Conservation (phyloP, 2,329 filamentous ascomycete species). For the Pyrenophora graminea region DNA sequence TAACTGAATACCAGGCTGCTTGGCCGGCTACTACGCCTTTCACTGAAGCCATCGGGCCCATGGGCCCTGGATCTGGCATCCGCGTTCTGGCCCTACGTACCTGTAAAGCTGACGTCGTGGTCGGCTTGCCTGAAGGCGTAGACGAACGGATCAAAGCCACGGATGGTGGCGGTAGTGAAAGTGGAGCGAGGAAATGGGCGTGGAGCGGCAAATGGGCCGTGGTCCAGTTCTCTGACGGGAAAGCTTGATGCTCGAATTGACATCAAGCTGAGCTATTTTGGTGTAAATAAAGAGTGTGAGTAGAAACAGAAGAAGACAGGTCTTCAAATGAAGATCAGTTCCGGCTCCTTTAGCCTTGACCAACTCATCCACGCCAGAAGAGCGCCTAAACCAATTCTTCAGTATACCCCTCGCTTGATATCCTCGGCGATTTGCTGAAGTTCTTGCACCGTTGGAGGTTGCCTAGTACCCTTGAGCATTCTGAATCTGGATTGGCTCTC, state of each 20-base stretch:
- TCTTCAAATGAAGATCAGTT: no score
- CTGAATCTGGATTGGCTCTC: conserved; percentile 2
- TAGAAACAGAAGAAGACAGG: no score
- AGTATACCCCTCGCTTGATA: conserved; percentile 26
- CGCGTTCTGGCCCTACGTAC: conserved; percentile 87
- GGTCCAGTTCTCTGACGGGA: conserved; percentile 79
- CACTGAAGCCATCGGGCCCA: conserved; percentile 77
- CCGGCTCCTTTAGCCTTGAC: no score
- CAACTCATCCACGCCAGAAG: no score
- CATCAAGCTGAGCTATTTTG: no score
- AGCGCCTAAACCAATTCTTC: not conserved
- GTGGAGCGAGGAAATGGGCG: conserved; percentile 78
- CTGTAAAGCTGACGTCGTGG: conserved; percentile 95
- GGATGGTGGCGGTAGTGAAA: conserved; percentile 73
- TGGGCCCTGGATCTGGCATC: conserved; percentile 79
- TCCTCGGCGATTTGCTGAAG: conserved; percentile 29
- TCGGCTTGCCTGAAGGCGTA: conserved; percentile 78
- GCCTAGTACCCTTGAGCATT: conserved; percentile 1
- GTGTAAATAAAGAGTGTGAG: not conserved
- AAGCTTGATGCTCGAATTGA: conserved; percentile 38
- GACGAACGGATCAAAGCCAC: conserved; percentile 77
- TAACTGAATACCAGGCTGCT: conserved; percentile 56
- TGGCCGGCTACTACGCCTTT: conserved; percentile 93
- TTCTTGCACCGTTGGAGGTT: conserved; percentile 28
- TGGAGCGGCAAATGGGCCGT: conserved; percentile 98